Base-by-base conservation (phyloP, 768 basidiomycete species). In the Clathrus columnatus region DNA sequence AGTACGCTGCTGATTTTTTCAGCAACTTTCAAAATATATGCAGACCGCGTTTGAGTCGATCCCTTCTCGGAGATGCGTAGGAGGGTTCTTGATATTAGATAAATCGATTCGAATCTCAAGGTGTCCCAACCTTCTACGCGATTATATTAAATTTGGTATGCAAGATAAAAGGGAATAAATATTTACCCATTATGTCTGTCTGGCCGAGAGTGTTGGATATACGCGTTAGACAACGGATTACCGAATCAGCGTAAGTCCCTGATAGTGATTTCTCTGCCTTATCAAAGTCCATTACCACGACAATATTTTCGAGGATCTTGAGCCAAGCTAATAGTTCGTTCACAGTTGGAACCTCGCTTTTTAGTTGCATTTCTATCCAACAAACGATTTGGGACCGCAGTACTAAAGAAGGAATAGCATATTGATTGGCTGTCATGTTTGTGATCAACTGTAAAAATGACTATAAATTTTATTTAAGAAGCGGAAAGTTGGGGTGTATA, bases 311-410 rank as follows among this genome's bases (percentile, higher is more conserved):
- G 7, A 72, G 42, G 10, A 73, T 57, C 30, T 59, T 61, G 26
- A 69, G 48, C 62, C 65, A 68, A 17, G 51, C 55, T 29, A 56
- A 27, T 42, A 49, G 43, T 47, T 66, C 64, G n/a, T 59, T 51
- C 16, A 60, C 57, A 18, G 56, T 49, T 17, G 49, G n/a, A 32
- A 36, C 50, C 7, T 64, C 24, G 8, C 52, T 59, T 53, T 68
- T 68, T 7, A 88, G 63, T 61, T 90, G 87, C 69, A 87, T 81
- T 64, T 87, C 83, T 23, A 94, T 81, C 93, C 93, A 97, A 0
- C 83, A 68, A 2, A 95, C 69, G 7, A 94, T 72, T 0, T 80
- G 78, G 0, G 84, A 83, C 61, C 84, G 84, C 49, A 89, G 72
- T 10, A 91, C 70, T 43, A 95, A 73, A 0, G 85, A 85, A 10